Conservation (phyloP, 1,139 yeast species). For the Magnusiomyces fungicola region DNA sequence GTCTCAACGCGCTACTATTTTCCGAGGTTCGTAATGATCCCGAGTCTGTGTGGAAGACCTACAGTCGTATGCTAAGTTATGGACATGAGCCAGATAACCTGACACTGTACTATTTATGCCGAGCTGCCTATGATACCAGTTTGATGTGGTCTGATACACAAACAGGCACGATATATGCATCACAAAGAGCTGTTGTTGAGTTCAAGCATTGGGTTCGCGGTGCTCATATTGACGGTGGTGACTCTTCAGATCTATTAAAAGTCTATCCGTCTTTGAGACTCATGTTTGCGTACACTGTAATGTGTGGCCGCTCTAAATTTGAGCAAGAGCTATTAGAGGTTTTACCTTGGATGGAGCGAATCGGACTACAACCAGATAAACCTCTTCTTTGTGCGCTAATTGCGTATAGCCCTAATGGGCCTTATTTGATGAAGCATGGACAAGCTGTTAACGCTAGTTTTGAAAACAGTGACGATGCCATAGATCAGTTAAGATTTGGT, state of each 20-base stretch:
- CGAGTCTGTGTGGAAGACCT: slow-evolving; percentile 25
- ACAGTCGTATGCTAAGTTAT: slow-evolving; percentile 17
- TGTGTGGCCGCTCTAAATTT: slow-evolving; percentile 45
- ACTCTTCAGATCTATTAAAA: slow-evolving; percentile 29
- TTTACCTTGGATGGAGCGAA: slow-evolving; percentile 52
- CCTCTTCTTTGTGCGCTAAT: slow-evolving; percentile 28
- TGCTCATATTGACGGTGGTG: slow-evolving; percentile 26
- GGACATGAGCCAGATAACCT: slow-evolving; percentile 23
- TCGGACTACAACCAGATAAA: slow-evolving; percentile 42
- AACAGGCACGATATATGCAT: slow-evolving; percentile 37
- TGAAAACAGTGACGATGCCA: too few species aligned
- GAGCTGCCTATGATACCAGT: slow-evolving; percentile 23
- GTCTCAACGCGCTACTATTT: slow-evolving; percentile 18
- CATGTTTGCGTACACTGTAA: slow-evolving; percentile 46
- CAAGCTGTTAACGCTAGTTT: slow-evolving; percentile 16
- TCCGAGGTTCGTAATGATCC: slow-evolving; percentile 14
- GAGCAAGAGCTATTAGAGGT: slow-evolving; percentile 45
- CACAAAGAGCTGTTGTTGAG: slow-evolving; percentile 56
- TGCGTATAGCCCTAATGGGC: slow-evolving; percentile 28
- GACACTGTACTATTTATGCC: slow-evolving; percentile 22
- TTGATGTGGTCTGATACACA: slow-evolving; percentile 39
- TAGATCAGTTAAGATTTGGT: too few species aligned
- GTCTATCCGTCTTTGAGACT: slow-evolving; percentile 41
- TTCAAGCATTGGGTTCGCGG: slow-evolving; percentile 39
- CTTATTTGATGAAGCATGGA: slow-evolving; percentile 26